Evolutionary conservation across 2,329 filamentous ascomycete genomes (phyloP).

Genomic region (Xylariaceae sp.): DNA sequence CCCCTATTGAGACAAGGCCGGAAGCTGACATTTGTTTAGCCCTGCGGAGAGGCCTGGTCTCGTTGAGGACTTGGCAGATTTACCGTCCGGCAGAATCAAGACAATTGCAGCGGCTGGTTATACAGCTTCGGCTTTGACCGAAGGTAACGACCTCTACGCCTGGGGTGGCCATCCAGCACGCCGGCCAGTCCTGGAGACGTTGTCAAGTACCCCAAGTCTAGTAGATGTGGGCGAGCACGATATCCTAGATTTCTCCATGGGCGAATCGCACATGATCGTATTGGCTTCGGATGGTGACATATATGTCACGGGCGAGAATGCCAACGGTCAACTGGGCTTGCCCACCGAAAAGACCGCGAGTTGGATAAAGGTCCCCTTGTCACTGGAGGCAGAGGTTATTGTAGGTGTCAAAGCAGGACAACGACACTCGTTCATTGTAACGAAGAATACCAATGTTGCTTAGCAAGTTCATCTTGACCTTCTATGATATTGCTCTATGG

Average conservation of each 20-base stretch:
- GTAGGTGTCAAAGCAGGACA: slow-evolving; percentile 45
- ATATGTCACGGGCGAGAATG: slow-evolving; percentile 52
- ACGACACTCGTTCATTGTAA: slow-evolving; percentile 46
- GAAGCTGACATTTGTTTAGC: slow-evolving; percentile 28
- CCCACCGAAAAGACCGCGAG: slow-evolving; percentile 20
- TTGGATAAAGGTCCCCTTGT: slow-evolving; percentile 37
- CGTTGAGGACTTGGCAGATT: slow-evolving; percentile 46
- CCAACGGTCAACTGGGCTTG: slow-evolving; percentile 55
- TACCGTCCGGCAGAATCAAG: slow-evolving; percentile 46
- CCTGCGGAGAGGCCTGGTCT: slow-evolving; percentile 42
- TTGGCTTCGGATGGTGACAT: slow-evolving; percentile 46
- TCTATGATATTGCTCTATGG: slow-evolving; percentile 43
- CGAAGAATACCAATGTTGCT: slow-evolving; percentile 23
- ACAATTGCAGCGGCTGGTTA: slow-evolving; percentile 55
- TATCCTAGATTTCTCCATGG: slow-evolving; percentile 52
- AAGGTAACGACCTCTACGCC: slow-evolving; percentile 53
- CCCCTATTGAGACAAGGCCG: background rate
- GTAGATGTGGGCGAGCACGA: slow-evolving; percentile 46
- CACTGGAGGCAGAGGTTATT: slow-evolving; percentile 28
- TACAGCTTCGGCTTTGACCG: slow-evolving; percentile 52
- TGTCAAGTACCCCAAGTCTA: slow-evolving; percentile 38
- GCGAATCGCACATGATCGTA: slow-evolving; percentile 54
- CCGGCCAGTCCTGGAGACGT: slow-evolving; percentile 29
- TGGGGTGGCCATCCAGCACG: slow-evolving; percentile 50
- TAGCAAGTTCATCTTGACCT: slow-evolving; percentile 33